Base-by-base conservation (phyloP, 805 yeast genomes). In the Clavispora phyllophila region DNA sequence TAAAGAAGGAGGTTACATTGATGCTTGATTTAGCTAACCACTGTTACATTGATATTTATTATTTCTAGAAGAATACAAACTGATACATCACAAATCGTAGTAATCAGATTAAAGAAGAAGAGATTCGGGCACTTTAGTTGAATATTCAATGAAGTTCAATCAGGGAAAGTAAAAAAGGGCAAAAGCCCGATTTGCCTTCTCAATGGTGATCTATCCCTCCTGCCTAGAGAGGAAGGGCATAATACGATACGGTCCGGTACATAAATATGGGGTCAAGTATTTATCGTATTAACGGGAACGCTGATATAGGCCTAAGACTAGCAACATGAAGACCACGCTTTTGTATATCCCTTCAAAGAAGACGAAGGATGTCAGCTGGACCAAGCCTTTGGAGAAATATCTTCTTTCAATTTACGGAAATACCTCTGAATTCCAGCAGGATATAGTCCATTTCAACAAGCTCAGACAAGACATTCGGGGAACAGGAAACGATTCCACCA, bases 331-430 rank as follows among this genome's bases (percentile, higher is more conserved):
- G 24, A 51, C 61, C 18, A 33, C 48, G 9, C 46, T 57, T 8
- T 36, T 59, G 26, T 39, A 37, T 19, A 46, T 57, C 10, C 62
- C 63, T 13, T 24, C 41, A 3, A 78, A 77, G 52, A 62, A 64
- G 24, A 76, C 88, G 0, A 78, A 74, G 24, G 79, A 72, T 13
- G 63, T 79, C 46, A 85, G 82, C 57, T 87, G 95, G 95, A 48
- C 63, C 0, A 62, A 71, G 14, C 82, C 89, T 0, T 62, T 87
- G 48, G 73, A 72, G 48, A 57, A 68, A 7, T 86, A 82, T 46
- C 70, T 87, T 31, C 59, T 73, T 14, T 67, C 78, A 7, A 63
- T 81, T 0, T 87, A 87, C 56, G 95, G 95, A 10, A 62, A 70
- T 13, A 70, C 75, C 28, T 62, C 71, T 8, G 85, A 77, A 25